Percentiles rank a stretch among this genome's conserved stretches.
Conservation (phyloP, 495 filamentous ascomycete genomes). For the Extremus antarcticus region DNA sequence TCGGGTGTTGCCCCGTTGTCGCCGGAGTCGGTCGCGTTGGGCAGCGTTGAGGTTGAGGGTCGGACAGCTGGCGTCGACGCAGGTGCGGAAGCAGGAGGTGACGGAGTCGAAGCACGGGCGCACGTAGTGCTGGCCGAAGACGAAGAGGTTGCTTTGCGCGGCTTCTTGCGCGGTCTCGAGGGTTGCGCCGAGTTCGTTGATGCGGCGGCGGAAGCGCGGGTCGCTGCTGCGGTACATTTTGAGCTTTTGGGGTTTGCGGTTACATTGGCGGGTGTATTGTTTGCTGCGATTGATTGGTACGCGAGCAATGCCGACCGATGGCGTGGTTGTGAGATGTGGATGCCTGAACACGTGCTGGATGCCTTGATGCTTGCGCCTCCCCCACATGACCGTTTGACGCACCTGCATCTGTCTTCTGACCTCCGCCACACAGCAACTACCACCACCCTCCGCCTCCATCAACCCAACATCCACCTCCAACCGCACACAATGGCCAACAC, state of each 20-base stretch:
- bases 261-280: not conserved
- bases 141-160: slow-evolving; percentile 79
- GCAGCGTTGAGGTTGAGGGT: slow-evolving; percentile 40
- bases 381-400: no score
- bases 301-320: no score
- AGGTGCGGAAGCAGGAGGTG: slow-evolving; percentile 52
- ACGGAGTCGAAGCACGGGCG: slow-evolving; percentile 66
- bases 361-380: no score
- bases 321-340: no score
- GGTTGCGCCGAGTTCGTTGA: slow-evolving; percentile 87
- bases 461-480: not conserved
- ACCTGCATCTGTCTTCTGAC: no score
- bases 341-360: no score
- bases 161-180: slow-evolving; percentile 86
- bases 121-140: slow-evolving; percentile 75
- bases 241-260: no score
- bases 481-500: slow-evolving; percentile 19
- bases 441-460: slow-evolving; percentile 2
- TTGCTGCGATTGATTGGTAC: no score
- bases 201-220: slow-evolving; percentile 82
- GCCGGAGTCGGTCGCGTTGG: slow-evolving; percentile 49
- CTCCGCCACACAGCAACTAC: not conserved
- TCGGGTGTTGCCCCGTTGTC: slow-evolving; percentile 43
- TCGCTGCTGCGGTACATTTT: slow-evolving; percentile 59
- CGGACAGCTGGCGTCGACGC: slow-evolving; percentile 47